Evolutionary conservation across 495 filamentous ascomycete species (phyloP), one percentile per base, ranked within the genome.

Genomic region (Podospora pseudocomata): DNA sequence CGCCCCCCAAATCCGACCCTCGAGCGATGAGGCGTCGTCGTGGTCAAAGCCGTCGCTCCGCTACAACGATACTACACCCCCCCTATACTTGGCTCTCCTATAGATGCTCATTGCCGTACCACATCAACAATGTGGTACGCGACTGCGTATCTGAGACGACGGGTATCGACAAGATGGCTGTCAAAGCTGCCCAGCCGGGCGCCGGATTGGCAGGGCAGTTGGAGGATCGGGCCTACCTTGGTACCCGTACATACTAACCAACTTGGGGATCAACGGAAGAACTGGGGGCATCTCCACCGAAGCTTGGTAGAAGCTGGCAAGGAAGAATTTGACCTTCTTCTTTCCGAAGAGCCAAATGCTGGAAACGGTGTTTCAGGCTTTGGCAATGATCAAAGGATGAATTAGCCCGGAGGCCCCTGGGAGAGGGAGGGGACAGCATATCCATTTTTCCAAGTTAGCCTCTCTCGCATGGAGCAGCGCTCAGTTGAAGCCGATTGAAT

Each of bases 371-470:
- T 77, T 79, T 79, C 77, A 79, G 76, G 70, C 74, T 75, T 75
- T 76, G 70, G 73, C 70, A 74, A 70, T 78, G 76, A 64, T 75
- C 72, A 77, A 75, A 77, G 77, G 77, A 76, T 78, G 77, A 79
- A 78, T 74, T 77, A 60, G 55, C 70, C 70, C 73, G 23, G 72
- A 75, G 66, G 65, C 65, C 71, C 71, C 74, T 67, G 61, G 58
- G 26, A 26, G n/a, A 57, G 66, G 23, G 23, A 32, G 30, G 30
- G 30, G 30, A 32, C 58, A 74, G 71, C 71, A 72, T 58, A 26
- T 58, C 77, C 70, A 74, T 74, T 74, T 75, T 77, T 74, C 74
- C 77, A 74, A 72, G 76, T 77, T 79, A 71, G 70, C 72, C 68
- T 70, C 66, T 49, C 65, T 69, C 61, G 67, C 64, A 65, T 67